Conservation (phyloP, 2,329 filamentous ascomycete genomes). For the Byssothecium circinans region DNA sequence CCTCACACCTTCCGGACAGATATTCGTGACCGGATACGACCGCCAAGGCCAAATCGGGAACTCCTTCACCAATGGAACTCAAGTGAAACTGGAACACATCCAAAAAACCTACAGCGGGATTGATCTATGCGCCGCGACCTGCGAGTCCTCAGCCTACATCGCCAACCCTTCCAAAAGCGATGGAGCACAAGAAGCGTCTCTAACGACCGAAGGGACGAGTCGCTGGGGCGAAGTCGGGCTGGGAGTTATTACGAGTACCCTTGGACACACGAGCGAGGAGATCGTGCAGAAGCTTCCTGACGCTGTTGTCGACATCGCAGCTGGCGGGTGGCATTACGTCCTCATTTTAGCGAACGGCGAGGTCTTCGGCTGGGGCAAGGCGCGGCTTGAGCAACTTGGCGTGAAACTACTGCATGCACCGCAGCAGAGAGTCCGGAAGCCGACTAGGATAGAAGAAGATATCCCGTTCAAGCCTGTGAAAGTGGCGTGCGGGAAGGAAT, state of each 20-base stretch:
- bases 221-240: slow-evolving; percentile 32
- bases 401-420: slow-evolving; percentile 37
- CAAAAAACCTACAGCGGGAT: slow-evolving; percentile 2
- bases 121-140: slow-evolving; percentile 22
- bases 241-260: slow-evolving; percentile 2
- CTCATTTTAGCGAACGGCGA: slow-evolving; percentile 73
- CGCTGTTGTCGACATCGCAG: slow-evolving; percentile 63
- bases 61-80: background rate
- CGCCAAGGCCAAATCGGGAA: slow-evolving; percentile 49
- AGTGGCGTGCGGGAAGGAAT: slow-evolving; percentile 80
- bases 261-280: background rate
- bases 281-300: slow-evolving; percentile 3
- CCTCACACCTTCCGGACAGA: slow-evolving; percentile 59
- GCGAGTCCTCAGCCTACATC: slow-evolving; percentile 31
- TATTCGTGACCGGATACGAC: slow-evolving; percentile 69
- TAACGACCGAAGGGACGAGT: slow-evolving; percentile 20
- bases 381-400: slow-evolving; percentile 83
- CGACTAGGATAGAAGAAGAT: slow-evolving; percentile 33
- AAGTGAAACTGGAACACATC: slow-evolving; percentile 8
- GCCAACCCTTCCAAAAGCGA: background rate
- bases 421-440: slow-evolving; percentile 43
- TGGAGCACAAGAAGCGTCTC: background rate
- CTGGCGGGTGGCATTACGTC: slow-evolving; percentile 77
- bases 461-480: slow-evolving; percentile 63
- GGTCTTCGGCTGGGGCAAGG: slow-evolving; percentile 86